phyloP scores from a whole-genome alignment of 2,329 filamentous ascomycete genomes.

The Botrytis porri region DNA sequence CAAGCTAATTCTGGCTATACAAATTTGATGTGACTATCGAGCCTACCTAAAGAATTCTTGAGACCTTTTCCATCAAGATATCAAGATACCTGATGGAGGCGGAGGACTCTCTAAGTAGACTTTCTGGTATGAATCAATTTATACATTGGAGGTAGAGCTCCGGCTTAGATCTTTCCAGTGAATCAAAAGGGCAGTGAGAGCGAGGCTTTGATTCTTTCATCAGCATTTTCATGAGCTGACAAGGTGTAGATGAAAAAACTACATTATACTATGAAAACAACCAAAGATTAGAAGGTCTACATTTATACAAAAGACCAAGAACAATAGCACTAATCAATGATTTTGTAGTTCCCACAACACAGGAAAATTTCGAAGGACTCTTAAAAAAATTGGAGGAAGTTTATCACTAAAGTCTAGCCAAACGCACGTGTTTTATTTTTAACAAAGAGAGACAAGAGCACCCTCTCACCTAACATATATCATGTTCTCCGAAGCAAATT shows the following conservation, averaged over 20 bases:
- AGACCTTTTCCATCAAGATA: accelerated
- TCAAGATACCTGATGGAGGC: not conserved
- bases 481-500: too few species aligned
- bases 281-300: accelerated
- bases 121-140: accelerated
- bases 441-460: not conserved
- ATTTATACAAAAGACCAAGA: not conserved
- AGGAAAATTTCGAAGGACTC: not conserved
- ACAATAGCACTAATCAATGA: not conserved
- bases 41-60: too few species aligned
- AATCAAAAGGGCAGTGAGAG: not conserved
- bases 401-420: not conserved
- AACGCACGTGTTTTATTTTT: accelerated
- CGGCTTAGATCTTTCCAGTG: accelerated
- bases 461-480: not conserved
- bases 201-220: not conserved
- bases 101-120: not conserved
- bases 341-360: accelerated
- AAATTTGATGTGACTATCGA: too few species aligned
- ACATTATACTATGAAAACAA: too few species aligned
- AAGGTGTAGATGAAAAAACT: too few species aligned
- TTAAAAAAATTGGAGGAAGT: accelerated
- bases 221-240: accelerated
- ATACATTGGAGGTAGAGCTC: accelerated
- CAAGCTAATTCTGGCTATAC: accelerated